These are phyloP conservation scores for Hirsutella minnesotensis DNA, from an alignment of 2,329 filamentous ascomycete genomes.

Conservation along the genomic window DNA sequence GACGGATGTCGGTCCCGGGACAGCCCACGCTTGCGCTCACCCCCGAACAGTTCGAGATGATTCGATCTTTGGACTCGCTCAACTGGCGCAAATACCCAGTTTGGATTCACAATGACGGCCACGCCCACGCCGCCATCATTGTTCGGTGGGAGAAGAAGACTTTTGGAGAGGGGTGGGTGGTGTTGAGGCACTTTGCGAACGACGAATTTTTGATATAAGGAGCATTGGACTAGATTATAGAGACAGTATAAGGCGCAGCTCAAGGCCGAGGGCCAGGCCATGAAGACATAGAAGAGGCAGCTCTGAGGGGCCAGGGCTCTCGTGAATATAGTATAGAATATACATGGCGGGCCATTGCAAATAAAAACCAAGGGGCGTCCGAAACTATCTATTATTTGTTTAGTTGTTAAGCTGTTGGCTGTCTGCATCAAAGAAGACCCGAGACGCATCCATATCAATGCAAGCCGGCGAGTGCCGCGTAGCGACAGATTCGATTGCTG, in stretches of 20 bases:
- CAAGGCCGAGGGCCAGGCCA: too few relatives aligned
- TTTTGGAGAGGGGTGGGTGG: slow-evolving; percentile 66
- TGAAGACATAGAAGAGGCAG: too few relatives aligned
- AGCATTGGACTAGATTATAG: not conserved
- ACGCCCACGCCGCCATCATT: slow-evolving; percentile 86
- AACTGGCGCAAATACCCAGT: slow-evolving; percentile 56
- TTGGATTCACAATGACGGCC: slow-evolving; percentile 64
- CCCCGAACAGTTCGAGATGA: slow-evolving; percentile 73
- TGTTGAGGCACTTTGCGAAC: slow-evolving; percentile 71
- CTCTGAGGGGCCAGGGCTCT: too few relatives aligned
- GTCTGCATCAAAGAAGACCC: not conserved
- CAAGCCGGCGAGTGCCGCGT: too few relatives aligned
- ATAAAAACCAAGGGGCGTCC: too few relatives aligned
- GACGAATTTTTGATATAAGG: slow-evolving; percentile 48
- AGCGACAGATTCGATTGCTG: too few relatives aligned
- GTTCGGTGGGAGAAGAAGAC: slow-evolving; percentile 54
- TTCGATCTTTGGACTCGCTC: slow-evolving; percentile 59
- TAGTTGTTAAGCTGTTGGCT: too few relatives aligned
- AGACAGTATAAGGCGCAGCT: too few relatives aligned
- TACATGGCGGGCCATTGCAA: too few relatives aligned
- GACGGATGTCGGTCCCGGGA: slow-evolving; percentile 28
- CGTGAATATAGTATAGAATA: too few relatives aligned
- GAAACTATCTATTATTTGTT: too few relatives aligned
- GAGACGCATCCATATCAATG: not conserved
- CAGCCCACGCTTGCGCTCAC: slow-evolving; percentile 68